Base-by-base conservation (phyloP, 179 eudicot species). In the Gypsophila paniculata region DNA sequence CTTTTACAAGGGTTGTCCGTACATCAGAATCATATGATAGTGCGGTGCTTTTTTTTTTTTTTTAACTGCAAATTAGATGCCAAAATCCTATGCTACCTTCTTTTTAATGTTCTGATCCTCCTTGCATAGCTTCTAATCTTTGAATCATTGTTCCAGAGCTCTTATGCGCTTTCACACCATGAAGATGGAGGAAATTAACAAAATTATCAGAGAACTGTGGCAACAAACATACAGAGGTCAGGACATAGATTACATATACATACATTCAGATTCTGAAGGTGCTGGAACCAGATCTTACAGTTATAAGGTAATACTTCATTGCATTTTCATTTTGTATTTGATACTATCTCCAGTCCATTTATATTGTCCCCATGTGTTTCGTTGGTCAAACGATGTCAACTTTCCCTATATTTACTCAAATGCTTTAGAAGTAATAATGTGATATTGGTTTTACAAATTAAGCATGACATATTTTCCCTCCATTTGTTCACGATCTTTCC, bases 201-300 rank as follows among this genome's bases (percentile, higher is more conserved):
- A 88, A 79, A 93, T 93, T 52, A 93, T 93, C 57, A 82, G 96
- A 81, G 98, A 93, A 82, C 84, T 93, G 65, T 93, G 98, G 98
- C 98, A 93, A 82, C 98, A 93, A 79, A 93, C 98, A 21, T 93
- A 93, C 82, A 85, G 98, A 83, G 98, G 98, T 51, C 98, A 93
- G 82, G 98, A 93, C 78, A 93, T 93, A 66, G 98, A 93, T 87
- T 91, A 88, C 73, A 91, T 93, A 64, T 80, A 88, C 76, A 93
- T 93, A 77, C 96, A 93, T 83, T 93, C 98, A 65, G 97, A 93
- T 85, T 85, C 98, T 53, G 97, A 89, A 75, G 94, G 91, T 69
- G 86, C 86, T 76, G 98, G 98, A 72, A 93, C 98, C 68, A 87
- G 97, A 72, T 93, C 98, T 61, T 93, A 93, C 86, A 93, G 97